Base-by-base conservation (phyloP, 2,329 filamentous ascomycete genomes). In the Trematosphaeria pertusa region DNA sequence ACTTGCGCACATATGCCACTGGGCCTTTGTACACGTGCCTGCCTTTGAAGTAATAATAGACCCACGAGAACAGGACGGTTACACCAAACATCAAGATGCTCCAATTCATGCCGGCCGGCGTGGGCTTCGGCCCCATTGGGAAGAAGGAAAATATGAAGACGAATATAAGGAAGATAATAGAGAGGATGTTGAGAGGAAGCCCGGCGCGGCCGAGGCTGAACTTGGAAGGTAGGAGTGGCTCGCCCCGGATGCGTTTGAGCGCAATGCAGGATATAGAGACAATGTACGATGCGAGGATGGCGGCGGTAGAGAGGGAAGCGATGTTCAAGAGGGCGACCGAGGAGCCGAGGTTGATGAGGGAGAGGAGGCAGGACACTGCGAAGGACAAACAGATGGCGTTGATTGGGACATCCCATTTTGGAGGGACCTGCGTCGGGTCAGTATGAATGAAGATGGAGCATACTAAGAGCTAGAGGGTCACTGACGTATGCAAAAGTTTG, bases 291-390 rank as follows among this genome's bases (percentile, higher is more conserved):
- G 54, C 46, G 12, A 59, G 30, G 24, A 58, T 43, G 7, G 53
- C 54, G 4, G 37, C 51, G 21, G 48, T 43, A 9, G 49, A 50
- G 9, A 61, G 45, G 5, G 57, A 59, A 3, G 49, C 40, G 22
- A 62, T 43, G 11, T 46, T 32, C 28, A 46, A 59, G 47, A 56
- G 55, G 8, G 59, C 59, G 3, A 56, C 48, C 10, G 63, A 54
- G 2, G 73, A 77, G 22, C 75, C 77, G 46, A 80, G 71, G 52
- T 78, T 78, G 64, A 80, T 77, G 19, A 79, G 59, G 0, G 72
- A 73, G 14, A 80, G 67, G 9, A 78, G 60, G 12, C 67, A 49
- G 18, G 69, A 68, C 19, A 75, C 61, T 11, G 67, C 56, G 12
- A 75, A 61, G 5, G 74, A 72, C n/a, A 77, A 64, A 40, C 73